These are phyloP conservation scores for Ogataea corticis DNA, from an alignment of 805 yeast species.

Conservation along the genomic window DNA sequence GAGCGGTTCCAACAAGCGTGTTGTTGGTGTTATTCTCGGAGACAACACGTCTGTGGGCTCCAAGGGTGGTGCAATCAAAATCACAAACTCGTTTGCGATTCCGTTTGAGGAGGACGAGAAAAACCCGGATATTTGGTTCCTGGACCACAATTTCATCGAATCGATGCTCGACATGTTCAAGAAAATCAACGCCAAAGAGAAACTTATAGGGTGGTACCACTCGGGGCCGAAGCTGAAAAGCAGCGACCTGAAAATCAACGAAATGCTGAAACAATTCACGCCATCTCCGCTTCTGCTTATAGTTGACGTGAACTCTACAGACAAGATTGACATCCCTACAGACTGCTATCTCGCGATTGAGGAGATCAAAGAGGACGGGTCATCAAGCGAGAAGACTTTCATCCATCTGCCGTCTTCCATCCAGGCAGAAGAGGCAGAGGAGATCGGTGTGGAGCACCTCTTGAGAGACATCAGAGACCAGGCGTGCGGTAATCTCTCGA, in stretches of 20 bases:
- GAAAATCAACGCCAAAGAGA: conserved; percentile 96
- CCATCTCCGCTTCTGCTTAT: conserved; percentile 80
- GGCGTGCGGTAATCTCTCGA: conserved; percentile 90
- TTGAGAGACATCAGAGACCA: conserved; percentile 93
- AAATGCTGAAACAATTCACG: conserved; percentile 80
- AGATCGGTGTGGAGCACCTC: conserved; percentile 96
- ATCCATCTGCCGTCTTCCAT: conserved; percentile 89
- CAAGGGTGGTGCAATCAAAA: conserved; percentile 48
- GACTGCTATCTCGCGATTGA: conserved; percentile 93
- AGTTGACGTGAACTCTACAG: conserved; percentile 84
- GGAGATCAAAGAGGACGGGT: conserved; percentile 94
- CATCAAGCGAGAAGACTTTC: conserved; percentile 89
- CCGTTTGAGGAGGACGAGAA: conserved; percentile 97
- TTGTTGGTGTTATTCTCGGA: conserved; percentile 92
- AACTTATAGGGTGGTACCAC: conserved; percentile 98
- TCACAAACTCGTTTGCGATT: conserved; percentile 91
- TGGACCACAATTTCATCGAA: conserved; percentile 95
- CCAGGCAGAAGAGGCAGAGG: conserved; percentile 99
- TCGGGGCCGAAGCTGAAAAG: conserved; percentile 91
- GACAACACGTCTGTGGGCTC: conserved; percentile 53
- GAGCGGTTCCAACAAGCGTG: conserved; percentile 59
- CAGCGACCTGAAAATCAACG: conserved; percentile 89
- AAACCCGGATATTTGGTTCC: conserved; percentile 90
- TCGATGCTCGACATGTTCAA: conserved; percentile 97
- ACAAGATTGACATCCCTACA: conserved; percentile 86